phyloP scores from a whole-genome alignment of 73 alveolate species.

The Tetrahymena thermophila region DNA sequence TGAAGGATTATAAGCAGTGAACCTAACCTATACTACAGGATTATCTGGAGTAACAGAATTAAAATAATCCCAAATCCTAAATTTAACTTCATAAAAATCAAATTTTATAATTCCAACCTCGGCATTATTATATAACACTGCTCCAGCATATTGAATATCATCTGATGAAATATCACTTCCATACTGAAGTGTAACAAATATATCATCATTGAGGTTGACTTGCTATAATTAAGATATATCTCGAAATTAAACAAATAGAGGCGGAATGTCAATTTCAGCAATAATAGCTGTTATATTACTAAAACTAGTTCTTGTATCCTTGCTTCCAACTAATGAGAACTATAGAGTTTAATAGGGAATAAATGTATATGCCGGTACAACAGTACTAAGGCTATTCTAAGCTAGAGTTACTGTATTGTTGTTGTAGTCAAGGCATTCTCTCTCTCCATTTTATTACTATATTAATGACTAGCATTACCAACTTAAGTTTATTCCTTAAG shows the following conservation, averaged over 20 bases:
- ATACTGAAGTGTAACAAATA: not conserved
- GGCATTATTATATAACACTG: not conserved
- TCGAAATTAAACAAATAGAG: not conserved
- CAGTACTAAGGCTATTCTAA: not conserved
- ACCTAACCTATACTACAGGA: not conserved
- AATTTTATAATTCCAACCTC: not conserved
- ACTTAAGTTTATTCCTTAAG: not conserved
- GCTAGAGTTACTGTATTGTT: too few species aligned
- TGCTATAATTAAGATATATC: too few species aligned
- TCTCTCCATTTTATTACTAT: not conserved
- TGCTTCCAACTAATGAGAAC: not conserved
- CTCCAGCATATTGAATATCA: not conserved
- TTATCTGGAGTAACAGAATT: not conserved
- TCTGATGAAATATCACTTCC: not conserved
- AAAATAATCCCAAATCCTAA: not conserved
- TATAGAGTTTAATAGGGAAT: not conserved
- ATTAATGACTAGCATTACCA: not conserved
- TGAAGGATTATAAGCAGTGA: not conserved
- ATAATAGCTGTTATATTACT: not conserved
- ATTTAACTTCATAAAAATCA: not conserved
- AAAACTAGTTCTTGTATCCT: not conserved
- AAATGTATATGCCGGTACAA: not conserved
- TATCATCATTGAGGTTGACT: not conserved
- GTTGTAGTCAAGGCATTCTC: not conserved
- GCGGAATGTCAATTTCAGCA: not conserved